Base-by-base conservation (phyloP, 345 rosid genomes). In the Xanthoceras sorbifolium region DNA sequence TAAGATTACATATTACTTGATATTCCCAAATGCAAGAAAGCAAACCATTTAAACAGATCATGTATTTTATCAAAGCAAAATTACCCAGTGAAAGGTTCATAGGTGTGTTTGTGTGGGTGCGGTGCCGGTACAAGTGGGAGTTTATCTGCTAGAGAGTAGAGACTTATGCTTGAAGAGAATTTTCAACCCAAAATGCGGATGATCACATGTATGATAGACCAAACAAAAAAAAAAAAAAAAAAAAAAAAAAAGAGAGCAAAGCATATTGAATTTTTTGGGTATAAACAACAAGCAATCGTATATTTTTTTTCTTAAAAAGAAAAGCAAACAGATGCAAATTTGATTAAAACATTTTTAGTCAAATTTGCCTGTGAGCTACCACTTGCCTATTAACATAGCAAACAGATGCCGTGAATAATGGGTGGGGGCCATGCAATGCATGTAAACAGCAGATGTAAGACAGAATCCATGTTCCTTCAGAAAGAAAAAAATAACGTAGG, bases 401-500 rank as follows among this genome's bases (percentile, higher is more conserved):
- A 68, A 18, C 31, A 17, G n/a, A 28, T 48, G 20, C 23, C 15
- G 31, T 18, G 42, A 31, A n/a, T 46, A 25, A 10, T 20, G 67
- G 9, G n/a, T 67, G 71, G 32, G 22, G 73, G 12, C 63, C 2
- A 42, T 42, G 14, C 12, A 9, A 54, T 20, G 64, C 46, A 71
- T 57, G 36, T 71, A 71, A 48, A 71, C 64, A 71, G 22, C n/a
- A 71, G 22, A 57, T 57, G 31, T 4, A 23, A 25, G 61, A 42
- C 9, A 15, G 28, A 25, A 55, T 32, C 32, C 40, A 46, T 7
- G 17, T 26, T 40, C 38, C 52, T 8, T 17, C 57, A 23, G 50
- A 57, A 26, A 32, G 23, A 8, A 32, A 3, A 10, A 32, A 29
- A 72, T 22, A 9, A 8, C 10, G 11, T 57, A 5, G n/a, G 17